Evolutionary conservation across 2,329 filamentous ascomycete species (phyloP).

Genomic region (Colletotrichum theobromicola): DNA sequence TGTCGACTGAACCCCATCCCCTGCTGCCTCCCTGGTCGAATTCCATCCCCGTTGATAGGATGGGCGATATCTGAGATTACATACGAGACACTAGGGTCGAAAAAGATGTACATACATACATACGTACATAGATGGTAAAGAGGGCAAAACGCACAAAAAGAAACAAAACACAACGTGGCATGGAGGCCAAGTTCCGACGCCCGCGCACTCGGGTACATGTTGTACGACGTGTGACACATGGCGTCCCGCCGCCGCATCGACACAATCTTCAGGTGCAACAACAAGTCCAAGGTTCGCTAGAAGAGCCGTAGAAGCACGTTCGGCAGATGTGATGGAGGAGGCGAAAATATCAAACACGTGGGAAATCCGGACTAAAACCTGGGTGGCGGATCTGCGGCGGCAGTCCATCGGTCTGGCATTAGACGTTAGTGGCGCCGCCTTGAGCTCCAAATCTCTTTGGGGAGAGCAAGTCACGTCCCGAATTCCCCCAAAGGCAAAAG

Average conservation of each 20-base stretch:
- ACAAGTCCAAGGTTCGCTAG: background rate
- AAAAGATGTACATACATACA: background rate
- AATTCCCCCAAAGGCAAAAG: background rate
- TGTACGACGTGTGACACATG: background rate
- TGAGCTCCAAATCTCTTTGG: background rate
- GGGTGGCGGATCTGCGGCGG: background rate
- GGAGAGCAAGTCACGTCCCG: background rate
- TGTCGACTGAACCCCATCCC: background rate
- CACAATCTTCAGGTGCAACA: background rate
- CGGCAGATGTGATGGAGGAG: background rate
- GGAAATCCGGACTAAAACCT: background rate
- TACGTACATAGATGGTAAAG: background rate
- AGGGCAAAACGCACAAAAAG: background rate
- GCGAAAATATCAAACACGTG: background rate
- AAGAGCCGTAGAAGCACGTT: slow-evolving; percentile 9
- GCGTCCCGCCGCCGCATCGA: background rate
- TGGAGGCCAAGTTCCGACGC: background rate
- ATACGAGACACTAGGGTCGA: background rate
- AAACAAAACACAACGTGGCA: background rate
- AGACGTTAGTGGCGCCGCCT: background rate
- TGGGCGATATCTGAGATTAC: background rate
- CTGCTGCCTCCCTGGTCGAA: background rate
- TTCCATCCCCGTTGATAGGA: background rate
- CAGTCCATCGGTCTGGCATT: background rate
- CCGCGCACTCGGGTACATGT: background rate